Evolutionary conservation across 2,329 filamentous ascomycete species (phyloP), one percentile per base, ranked within the genome.

Genomic region (Penicillium brevicompactum): DNA sequence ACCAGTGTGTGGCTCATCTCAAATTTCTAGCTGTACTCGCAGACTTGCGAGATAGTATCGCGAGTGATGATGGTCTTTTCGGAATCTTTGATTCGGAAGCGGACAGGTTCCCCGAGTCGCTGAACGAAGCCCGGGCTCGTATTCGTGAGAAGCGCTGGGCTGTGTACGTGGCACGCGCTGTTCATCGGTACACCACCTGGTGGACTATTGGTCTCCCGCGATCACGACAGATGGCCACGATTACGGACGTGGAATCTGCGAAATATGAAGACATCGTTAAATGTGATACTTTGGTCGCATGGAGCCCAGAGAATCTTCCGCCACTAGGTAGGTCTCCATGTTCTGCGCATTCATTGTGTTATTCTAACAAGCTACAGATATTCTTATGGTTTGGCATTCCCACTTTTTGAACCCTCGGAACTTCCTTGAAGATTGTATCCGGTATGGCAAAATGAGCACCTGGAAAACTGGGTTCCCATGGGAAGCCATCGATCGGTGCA

Each of bases 101-200:
- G 31, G 63, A 74, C 11, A 63, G 63, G 47, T 65, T 67, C 14
- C 64, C 70, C n/a, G 65, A 76, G n/a, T 69, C 69, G 16, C 66
- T 63, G 10, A 71, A 74, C 49, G 74, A 75, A 58, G 73, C 76
- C 2, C 73, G 86, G 8, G 79, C 80, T 55, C 77, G 78, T 56
- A 74, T 89, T 46, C 77, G 84, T 4, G 87, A 90, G 74, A 90
- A 90, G 76, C 78, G 88, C 64, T 91, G 88, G 88, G 82, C 83
- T 0, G 66, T 90, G n/a, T 90, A 84, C 62, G 78, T 90, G 9
- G 82, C 85, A 1, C 80, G 85, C 40, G 88, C 88, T 0, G 86
- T 84, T 0, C 82, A 86, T 47, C 80, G 88, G 4, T 91, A 89
- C 61, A 78, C 84, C 56, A 70, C 71, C 0, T 91, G 88, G 88